These are phyloP conservation scores for Breviolum minutum DNA, from an alignment of 73 alveolate genomes.

Conservation along the genomic window DNA sequence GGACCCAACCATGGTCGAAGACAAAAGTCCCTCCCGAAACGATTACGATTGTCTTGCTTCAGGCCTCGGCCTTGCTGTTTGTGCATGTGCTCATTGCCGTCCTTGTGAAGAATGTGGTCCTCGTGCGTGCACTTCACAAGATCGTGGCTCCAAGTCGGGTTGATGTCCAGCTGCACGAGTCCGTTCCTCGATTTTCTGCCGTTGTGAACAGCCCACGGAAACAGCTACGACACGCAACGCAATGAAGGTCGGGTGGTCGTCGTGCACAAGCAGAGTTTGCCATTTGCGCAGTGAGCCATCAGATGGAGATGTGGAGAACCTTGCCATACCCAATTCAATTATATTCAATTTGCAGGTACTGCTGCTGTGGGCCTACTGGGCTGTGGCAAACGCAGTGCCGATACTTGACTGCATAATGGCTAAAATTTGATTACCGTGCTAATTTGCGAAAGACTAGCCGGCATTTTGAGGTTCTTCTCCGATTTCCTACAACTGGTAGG, in stretches of 20 bases:
- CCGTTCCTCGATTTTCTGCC: neutral
- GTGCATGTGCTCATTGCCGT: constrained; percentile 73
- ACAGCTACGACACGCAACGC: neutral
- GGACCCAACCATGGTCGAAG: too few species aligned
- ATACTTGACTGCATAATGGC: too few species aligned
- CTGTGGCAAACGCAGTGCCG: constrained; percentile 62
- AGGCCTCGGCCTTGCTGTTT: constrained; percentile 76
- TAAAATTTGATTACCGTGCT: neutral
- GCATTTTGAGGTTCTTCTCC: constrained; percentile 33
- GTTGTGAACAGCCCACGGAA: neutral
- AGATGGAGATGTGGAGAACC: neutral
- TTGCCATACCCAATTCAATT: neutral
- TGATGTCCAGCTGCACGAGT: constrained; percentile 29
- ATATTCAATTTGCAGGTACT: neutral
- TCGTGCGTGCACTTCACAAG: constrained; percentile 63
- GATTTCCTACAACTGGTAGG: constrained; percentile 65
- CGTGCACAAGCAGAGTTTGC: constrained; percentile 55
- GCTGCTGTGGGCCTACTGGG: neutral
- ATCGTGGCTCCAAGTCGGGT: constrained; percentile 47
- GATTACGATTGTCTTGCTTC: too few species aligned
- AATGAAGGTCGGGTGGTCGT: constrained; percentile 44
- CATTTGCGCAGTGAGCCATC: constrained; percentile 43
- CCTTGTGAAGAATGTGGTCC: constrained; percentile 72
- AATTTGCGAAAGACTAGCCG: too few species aligned
- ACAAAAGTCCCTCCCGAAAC: too few species aligned